These are phyloP conservation scores for Hypoxylon sp. DNA, from an alignment of 2,329 filamentous ascomycete species.

Conservation along the genomic window DNA sequence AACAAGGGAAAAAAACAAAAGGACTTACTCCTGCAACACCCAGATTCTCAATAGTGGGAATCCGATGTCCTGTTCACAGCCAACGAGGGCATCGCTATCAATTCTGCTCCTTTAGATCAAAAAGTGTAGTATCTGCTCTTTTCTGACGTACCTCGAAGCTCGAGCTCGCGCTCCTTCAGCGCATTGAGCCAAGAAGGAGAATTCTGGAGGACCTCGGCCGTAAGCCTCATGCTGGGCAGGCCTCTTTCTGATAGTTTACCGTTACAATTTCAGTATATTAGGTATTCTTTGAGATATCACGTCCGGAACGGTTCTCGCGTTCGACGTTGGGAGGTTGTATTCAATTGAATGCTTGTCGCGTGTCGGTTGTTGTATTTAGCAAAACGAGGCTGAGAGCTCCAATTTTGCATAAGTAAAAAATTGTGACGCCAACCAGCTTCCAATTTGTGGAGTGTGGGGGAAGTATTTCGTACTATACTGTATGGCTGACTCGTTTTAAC, in stretches of 20 bases:
- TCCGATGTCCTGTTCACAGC: conserved; percentile 89
- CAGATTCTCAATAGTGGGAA: conserved; percentile 96
- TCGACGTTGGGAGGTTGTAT: not conserved
- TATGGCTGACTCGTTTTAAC: not conserved
- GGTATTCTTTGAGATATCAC: not conserved
- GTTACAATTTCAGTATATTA: conserved; percentile 21
- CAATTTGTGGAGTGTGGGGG: conserved; percentile 31
- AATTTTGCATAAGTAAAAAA: conserved; percentile 19
- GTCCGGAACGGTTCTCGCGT: not conserved
- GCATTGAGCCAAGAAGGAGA: conserved; percentile 99
- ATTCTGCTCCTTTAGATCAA: conserved; percentile 75
- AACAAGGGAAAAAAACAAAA: conserved; percentile 23
- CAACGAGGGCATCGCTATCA: conserved; percentile 78
- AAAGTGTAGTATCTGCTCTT: conserved; percentile 98
- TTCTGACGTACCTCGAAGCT: conserved; percentile 98
- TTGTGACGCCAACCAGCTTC: conserved; percentile 27
- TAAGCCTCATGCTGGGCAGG: conserved; percentile 83
- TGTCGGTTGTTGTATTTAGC: conserved; percentile 9
- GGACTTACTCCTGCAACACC: conserved; percentile 88
- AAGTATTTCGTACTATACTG: conserved; percentile 8
- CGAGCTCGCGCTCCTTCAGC: conserved; percentile 97
- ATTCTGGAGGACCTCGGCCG: conserved; percentile 91
- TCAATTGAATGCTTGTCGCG: conserved; percentile 33
- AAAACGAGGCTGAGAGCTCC: conserved; percentile 27
- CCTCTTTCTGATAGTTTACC: conserved; percentile 36